Base-by-base conservation (phyloP, 1,284 basidiomycete species). In the Leccinum angustisporum region DNA sequence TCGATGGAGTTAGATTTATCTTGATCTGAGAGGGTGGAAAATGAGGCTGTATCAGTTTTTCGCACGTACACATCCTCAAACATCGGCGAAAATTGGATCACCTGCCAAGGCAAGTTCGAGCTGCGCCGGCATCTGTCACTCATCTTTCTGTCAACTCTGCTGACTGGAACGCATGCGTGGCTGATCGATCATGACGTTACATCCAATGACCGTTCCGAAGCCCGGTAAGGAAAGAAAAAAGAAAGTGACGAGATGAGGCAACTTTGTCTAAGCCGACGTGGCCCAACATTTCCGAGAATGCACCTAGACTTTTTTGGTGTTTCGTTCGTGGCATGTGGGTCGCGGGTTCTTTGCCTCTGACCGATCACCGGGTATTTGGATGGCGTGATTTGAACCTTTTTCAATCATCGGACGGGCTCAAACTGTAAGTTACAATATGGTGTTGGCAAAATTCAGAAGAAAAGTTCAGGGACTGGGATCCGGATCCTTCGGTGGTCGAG, bases 31-130 rank as follows among this genome's bases (percentile, higher is more conserved):
- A 25, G 25, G 25, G 25, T 25, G 30, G 52, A 31, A n/a, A 33
- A 10, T 3, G 11, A 34, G 61, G 61, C 61, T 13, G 46, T 62
- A 27, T 27, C 10, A 6, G 1, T 10, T 27, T 6, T 51, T 62
- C 56, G 2, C 63, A 65, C 54, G 56, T 40, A 63, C 43, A 67
- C 65, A 61, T 27, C 4, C 43, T 56, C 61, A 58, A 68, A 65
- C 10, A 53, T n/a, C 48, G 25, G 21, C 14, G 43, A 46, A 46
- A 46, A 21, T 46, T 46, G 43, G 43, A 46, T 46, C 43, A 46
- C 48, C 48, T 27, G 48, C 25, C 48, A 50, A 27, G 25, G 16
- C 21, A 18, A 46, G 48, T 50, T 48, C 21, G 9, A 48, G 46
- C 21, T 21, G 46, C n/a, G 40, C 40, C 40, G 10, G 25, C n/a